phyloP scores from a whole-genome alignment of 2,329 filamentous ascomycete species.

The Penicillium sp. region DNA sequence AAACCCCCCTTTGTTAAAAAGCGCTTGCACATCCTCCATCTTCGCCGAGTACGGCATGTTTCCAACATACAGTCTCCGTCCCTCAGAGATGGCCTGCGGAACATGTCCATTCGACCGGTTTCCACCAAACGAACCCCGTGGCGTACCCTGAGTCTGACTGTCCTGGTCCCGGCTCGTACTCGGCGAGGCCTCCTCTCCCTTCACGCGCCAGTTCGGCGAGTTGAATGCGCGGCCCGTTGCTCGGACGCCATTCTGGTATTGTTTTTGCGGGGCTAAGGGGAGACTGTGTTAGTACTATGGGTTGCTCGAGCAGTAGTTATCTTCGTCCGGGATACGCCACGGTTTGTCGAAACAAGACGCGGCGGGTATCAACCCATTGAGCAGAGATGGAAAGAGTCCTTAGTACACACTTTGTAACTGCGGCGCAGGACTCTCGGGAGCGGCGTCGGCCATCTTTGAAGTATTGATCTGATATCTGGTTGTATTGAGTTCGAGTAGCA shows the following conservation, averaged over 20 bases:
- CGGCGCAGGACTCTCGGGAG: constrained; percentile 31
- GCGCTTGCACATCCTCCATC: constrained; percentile 53
- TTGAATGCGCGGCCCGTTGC: constrained; percentile 45
- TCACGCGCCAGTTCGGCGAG: constrained; percentile 49
- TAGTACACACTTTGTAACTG: constrained; percentile 41
- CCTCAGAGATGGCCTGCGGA: constrained; percentile 45
- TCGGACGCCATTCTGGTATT: constrained; percentile 38
- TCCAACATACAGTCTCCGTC: constrained; percentile 58
- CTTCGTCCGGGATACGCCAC: background rate
- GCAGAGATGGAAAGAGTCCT: constrained; percentile 6
- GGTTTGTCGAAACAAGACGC: background rate
- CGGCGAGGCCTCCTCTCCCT: constrained; percentile 40
- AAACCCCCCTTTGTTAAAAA: constrained; percentile 51
- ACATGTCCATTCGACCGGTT: constrained; percentile 31
- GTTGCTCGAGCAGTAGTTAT: background rate
- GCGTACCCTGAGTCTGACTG: constrained; percentile 33
- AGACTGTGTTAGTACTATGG: constrained; percentile 20
- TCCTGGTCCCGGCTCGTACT: constrained; percentile 30
- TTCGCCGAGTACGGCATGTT: constrained; percentile 62
- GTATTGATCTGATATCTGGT: background rate
- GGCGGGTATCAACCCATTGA: constrained; percentile 20
- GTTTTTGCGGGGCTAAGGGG: constrained; percentile 36
- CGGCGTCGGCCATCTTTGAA: constrained; percentile 35
- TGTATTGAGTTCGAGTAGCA: background rate
- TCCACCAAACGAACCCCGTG: constrained; percentile 35